Conservation (phyloP, 2,329 filamentous ascomycete species). For the Endothia cerciana region DNA sequence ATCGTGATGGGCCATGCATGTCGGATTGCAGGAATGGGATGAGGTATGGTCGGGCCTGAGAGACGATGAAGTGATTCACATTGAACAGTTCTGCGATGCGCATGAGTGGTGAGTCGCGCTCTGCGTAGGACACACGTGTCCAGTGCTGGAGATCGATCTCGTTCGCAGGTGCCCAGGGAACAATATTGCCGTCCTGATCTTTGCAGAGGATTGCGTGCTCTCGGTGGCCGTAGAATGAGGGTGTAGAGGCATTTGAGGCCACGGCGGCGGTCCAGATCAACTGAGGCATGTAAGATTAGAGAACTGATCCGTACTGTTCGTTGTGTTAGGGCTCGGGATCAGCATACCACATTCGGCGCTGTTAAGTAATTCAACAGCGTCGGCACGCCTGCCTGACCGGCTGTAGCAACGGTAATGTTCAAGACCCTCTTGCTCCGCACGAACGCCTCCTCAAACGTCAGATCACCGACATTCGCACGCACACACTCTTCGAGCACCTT, state of each 20-base stretch:
- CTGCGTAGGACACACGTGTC: conserved; percentile 66
- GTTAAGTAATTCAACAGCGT: conserved; percentile 91
- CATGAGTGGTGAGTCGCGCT: conserved; percentile 67
- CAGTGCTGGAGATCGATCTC: conserved; percentile 69
- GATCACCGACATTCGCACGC: conserved; percentile 79
- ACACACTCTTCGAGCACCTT: conserved; percentile 83
- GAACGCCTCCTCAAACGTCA: conserved; percentile 94
- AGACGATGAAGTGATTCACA: conserved; percentile 94
- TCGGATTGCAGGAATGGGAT: conserved; percentile 83
- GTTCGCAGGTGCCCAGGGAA: conserved; percentile 71
- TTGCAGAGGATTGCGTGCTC: conserved; percentile 75
- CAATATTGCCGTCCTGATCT: conserved; percentile 71
- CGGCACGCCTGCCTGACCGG: conserved; percentile 74
- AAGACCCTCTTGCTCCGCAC: conserved; percentile 81
- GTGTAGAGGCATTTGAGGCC: conserved; percentile 71
- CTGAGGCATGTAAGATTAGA: conserved; percentile 41
- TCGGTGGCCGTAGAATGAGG: conserved; percentile 67
- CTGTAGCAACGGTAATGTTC: conserved; percentile 88
- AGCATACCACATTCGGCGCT: conserved; percentile 84
- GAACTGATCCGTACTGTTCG: background rate
- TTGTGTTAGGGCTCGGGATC: background rate
- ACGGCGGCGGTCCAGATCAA: conserved; percentile 81
- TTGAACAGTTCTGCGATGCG: conserved; percentile 85
- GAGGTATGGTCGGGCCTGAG: conserved; percentile 87
- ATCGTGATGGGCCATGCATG: conserved; percentile 73